These are phyloP conservation scores for Lithospermum erythrorhizon DNA, from an alignment of 257 asterid genomes.

Conservation along the genomic window DNA sequence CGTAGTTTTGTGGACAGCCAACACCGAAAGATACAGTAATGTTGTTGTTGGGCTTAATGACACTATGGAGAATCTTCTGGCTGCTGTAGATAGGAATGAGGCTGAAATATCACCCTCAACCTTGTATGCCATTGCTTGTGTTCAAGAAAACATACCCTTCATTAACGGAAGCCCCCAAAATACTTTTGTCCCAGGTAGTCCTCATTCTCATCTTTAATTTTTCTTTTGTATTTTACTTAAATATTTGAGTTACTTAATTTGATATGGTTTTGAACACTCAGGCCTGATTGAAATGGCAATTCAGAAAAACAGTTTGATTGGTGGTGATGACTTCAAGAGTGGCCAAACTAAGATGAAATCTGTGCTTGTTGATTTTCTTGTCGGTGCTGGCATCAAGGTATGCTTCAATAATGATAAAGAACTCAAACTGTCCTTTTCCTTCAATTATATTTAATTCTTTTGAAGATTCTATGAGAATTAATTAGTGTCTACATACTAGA, in stretches of 20 bases:
- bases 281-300: conserved; percentile 87
- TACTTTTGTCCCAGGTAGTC: conserved; percentile 87
- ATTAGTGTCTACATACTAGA: neutral
- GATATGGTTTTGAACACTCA: conserved; percentile 10
- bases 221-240: neutral
- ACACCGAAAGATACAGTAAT: conserved; percentile 89
- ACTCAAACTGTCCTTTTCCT: neutral
- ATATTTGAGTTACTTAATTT: neutral
- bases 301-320: conserved; percentile 68
- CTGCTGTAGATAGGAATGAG: conserved; percentile 70
- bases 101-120: conserved; percentile 88
- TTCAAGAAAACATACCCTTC: conserved; percentile 73
- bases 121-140: conserved; percentile 61
- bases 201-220: neutral
- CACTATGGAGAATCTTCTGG: conserved; percentile 63
- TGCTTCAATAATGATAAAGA: neutral
- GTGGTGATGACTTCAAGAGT: conserved; percentile 97
- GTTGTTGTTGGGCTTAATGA: conserved; percentile 84
- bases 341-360: conserved; percentile 99
- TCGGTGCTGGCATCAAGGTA: conserved; percentile 98
- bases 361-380: conserved; percentile 91
- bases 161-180: conserved; percentile 98
- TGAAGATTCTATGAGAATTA: too few relatives aligned
- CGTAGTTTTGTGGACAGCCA: conserved; percentile 97
- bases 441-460: too few relatives aligned